A percentile compares a stretch with the other conserved stretches of the same genome.
Evolutionary conservation across 805 yeast species (phyloP).

Genomic region (Pachysolen tannophilus): DNA sequence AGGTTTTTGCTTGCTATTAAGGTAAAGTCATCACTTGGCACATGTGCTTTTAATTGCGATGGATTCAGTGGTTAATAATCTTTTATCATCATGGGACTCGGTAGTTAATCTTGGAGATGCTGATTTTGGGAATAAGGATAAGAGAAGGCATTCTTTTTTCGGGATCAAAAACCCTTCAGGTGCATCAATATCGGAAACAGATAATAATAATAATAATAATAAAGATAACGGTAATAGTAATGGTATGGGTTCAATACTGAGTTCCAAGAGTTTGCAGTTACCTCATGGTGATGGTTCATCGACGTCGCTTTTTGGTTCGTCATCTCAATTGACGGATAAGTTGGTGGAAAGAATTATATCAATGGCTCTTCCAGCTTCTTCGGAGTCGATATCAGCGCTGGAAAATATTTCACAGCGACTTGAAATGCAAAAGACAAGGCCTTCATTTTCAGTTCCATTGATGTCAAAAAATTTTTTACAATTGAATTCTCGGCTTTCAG

Average conservation of each 20-base stretch:
- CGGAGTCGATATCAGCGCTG: conserved; percentile 33
- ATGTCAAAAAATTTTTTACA: conserved; percentile 64
- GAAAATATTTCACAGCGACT: conserved; percentile 41
- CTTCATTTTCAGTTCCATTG: conserved; percentile 58
- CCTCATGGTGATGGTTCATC: neutral
- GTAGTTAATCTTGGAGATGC: conserved; percentile 6
- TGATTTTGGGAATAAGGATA: conserved; percentile 7
- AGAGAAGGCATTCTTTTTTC: conserved; percentile 6
- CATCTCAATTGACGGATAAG: conserved; percentile 50
- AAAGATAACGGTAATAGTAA: neutral
- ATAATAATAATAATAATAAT: neutral
- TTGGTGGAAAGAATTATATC: conserved; percentile 62
- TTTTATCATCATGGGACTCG: conserved; percentile 20
- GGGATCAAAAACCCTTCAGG: neutral
- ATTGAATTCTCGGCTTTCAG: conserved; percentile 53
- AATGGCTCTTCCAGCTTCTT: conserved; percentile 63
- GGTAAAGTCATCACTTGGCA: too few relatives aligned
- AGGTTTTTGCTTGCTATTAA: too few relatives aligned
- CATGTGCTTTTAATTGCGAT: too few relatives aligned
- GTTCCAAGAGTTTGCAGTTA: conserved; percentile 12
- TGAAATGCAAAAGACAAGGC: conserved; percentile 54
- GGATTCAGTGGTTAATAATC: conserved; percentile 22
- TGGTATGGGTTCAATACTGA: conserved; percentile 10
- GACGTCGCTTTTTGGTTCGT: conserved; percentile 10
- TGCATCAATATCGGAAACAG: neutral